Evolutionary conservation across 2,329 filamentous ascomycete genomes (phyloP), one percentile per base, ranked within the genome.

Genomic region (Thielaviopsis musarum): DNA sequence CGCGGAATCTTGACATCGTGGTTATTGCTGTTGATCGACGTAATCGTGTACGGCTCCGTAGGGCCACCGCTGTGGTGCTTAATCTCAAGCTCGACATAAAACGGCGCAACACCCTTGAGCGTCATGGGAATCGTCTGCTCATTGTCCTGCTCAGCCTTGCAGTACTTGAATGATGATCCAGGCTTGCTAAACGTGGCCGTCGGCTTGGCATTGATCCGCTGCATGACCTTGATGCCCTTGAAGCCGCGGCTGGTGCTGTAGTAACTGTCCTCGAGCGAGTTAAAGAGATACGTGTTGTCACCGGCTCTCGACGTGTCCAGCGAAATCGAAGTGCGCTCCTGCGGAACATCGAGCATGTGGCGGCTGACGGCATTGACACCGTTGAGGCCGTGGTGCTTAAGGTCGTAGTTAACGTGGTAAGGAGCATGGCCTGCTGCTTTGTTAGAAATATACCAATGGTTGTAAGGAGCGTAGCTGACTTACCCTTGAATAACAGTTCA

Each of bases 131-230:
- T 95, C 49, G 81, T 83, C 67, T 98, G 91, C 66, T 94, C 88
- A 34, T 84, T 82, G 58, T 82, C 82, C 56, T 86, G 80, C 66
- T 95, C 88, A 54, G 90, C 84, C 69, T 90, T 85, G 73, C 93
- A 98, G 71, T 91, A 95, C 69, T 93, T 95, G 76, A 96, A 96
- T 0, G 88, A 91, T 70, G 93, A 93, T 17, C 91, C 91, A 2
- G 91, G 88, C 64, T 88, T 88, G 61, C 80, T 78, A 68, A 98
- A 98, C 5, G 79, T 77, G 3, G 91, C 93, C 2, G 84, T 82
- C 1, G 93, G 93, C 61, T 86, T 87, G 15, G 88, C 79, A 66
- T 95, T 86, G 56, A 98, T 89, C 24, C 79, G 85, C 70, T 98
- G 93, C 65, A 86, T 82, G 34, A 98, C 75, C 13, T 80, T 75